Evolutionary conservation across 345 rosid species (phyloP).

Genomic region (Gossypioides kirkii): DNA sequence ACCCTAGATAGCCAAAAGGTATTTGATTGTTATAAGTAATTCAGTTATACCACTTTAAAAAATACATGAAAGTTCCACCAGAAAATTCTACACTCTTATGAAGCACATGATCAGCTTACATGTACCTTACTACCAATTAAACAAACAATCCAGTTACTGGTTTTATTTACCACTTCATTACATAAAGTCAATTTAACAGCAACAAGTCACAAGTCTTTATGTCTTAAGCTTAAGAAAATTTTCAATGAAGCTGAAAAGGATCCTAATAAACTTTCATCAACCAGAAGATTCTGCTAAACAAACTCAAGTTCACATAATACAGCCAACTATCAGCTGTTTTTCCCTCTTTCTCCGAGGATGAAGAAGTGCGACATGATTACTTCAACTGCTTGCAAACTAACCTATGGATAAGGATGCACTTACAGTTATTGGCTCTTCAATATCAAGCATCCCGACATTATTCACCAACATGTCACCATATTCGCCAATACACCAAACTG

Average conservation of each 20-base stretch:
- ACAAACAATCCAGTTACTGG: background rate
- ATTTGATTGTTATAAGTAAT: background rate
- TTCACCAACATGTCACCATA: conserved; percentile 93
- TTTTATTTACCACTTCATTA: background rate
- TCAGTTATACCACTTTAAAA: background rate
- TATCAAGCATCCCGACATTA: conserved; percentile 77
- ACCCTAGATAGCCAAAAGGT: background rate
- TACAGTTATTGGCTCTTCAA: conserved; percentile 89
- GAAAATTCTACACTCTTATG: conserved; percentile 2
- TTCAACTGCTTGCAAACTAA: conserved; percentile 15
- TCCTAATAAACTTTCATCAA: background rate
- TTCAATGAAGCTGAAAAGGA: background rate
- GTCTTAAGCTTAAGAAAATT: background rate
- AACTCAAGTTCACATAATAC: conserved; percentile 7
- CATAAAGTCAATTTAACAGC: background rate
- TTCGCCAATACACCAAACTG: conserved; percentile 99
- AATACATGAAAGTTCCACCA: background rate
- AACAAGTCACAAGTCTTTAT: background rate
- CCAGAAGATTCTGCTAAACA: background rate
- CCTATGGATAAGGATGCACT: conserved; percentile 27
- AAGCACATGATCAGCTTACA: background rate
- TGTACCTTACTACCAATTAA: background rate
- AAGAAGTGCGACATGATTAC: conserved; percentile 2
- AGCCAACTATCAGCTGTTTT: background rate
- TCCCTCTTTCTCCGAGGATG: background rate